Evolutionary conservation across 2,329 filamentous ascomycete species (phyloP), one percentile per base, ranked within the genome.

Genomic region (Dactylonectria macrodidyma): DNA sequence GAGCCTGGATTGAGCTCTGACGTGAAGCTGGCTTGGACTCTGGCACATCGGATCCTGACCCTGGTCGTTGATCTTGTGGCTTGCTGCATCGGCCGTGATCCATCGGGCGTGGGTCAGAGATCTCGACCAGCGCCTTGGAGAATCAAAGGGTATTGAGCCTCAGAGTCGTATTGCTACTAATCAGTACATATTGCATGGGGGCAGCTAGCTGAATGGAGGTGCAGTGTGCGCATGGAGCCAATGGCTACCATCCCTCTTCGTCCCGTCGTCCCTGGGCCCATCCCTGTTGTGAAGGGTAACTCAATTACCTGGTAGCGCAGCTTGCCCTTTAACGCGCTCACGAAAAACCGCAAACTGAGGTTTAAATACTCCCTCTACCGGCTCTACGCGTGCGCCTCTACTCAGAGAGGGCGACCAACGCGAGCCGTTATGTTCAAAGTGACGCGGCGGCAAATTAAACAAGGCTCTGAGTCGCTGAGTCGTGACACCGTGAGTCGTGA

Each of bases 371-470:
- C 36, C 3, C 3, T n/a, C 41, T 14, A 44, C 2, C 16, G n/a
- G 14, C 41, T 2, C 69, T 69, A 55, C 62, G 65, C 30, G 56
- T 54, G 58, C 51, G 46, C 58, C 38, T n/a, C 46, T 57, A 36
- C 14, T 57, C 3, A 26, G 48, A 41, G 47, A 8, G 22, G 48
- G 30, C 38, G 26, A 64, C 65, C 74, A 69, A 70, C 70, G 61
- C 33, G 51, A 67, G 57, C 51, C 66, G 66, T 64, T 58, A 24
- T 30, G 26, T 36, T 19, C 26, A 30, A 59, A 59, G 52, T 54
- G 62, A 57, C 59, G 57, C 59, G 48, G 58, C 24, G 24, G 62
- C 58, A 66, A 66, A 62, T 66, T 67, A 67, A 59, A 72, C 72
- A 73, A 69, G 65, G 66, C 56, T 71, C 51, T 47, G 26, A 30